A percentile compares a stretch with the other conserved stretches of the same genome.
Evolutionary conservation across 805 yeast species (phyloP).

Genomic region (Starmerella roubikii): DNA sequence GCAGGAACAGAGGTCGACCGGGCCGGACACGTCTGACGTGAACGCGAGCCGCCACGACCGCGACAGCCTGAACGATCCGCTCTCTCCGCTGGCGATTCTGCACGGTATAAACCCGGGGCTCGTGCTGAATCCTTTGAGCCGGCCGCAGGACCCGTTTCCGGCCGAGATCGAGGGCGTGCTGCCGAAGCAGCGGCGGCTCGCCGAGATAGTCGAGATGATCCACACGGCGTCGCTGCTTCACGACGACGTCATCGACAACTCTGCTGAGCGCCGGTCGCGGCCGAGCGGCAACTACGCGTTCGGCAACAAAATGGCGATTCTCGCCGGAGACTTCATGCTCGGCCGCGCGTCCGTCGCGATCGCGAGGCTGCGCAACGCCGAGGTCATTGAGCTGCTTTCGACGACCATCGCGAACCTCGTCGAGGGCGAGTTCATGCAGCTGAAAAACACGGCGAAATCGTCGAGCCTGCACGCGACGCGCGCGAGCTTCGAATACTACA

Average conservation of each 20-base stretch:
- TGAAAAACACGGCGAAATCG: conserved; percentile 72
- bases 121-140: conserved; percentile 67
- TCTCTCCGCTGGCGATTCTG: conserved; percentile 69
- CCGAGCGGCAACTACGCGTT: conserved; percentile 89
- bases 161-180: conserved; percentile 60
- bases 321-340: conserved; percentile 89
- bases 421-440: conserved; percentile 98
- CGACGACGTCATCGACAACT: conserved; percentile 88
- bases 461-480: conserved; percentile 33
- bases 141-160: conserved; percentile 63
- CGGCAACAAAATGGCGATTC: conserved; percentile 91
- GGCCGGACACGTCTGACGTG: conserved; percentile 33
- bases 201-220: conserved; percentile 96
- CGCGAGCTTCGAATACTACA: conserved; percentile 81
- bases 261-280: conserved; percentile 76
- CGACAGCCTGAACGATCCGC: conserved; percentile 29
- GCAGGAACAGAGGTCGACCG: conserved; percentile 44
- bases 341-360: conserved; percentile 95
- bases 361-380: conserved; percentile 88
- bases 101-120: conserved; percentile 81
- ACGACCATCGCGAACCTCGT: conserved; percentile 94
- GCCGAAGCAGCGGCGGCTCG: conserved; percentile 88
- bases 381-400: conserved; percentile 87
- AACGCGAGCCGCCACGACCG: conserved; percentile 14
- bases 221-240: conserved; percentile 92